Conservation (phyloP, 192 early-diverging fungal genomes). For the Coemansia reversa region DNA sequence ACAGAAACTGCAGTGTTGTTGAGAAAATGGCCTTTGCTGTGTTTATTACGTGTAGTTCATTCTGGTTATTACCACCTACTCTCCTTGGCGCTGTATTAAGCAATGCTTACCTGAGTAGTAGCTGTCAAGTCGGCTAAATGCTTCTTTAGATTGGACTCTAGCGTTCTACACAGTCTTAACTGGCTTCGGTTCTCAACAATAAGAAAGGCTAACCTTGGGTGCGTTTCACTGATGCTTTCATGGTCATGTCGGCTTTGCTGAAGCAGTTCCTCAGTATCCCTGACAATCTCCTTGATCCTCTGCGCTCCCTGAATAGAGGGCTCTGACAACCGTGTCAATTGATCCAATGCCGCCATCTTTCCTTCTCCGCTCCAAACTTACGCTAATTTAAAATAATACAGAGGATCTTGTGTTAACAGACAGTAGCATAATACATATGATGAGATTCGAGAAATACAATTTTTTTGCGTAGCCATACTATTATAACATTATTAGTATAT, state of each 20-base stretch:
- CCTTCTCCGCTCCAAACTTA: neutral
- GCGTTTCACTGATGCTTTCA: constrained; percentile 30
- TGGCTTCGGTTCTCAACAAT: constrained; percentile 42
- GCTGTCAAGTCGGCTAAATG: constrained; percentile 30
- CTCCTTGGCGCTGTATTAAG: neutral
- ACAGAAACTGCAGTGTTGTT: neutral
- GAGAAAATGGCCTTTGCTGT: neutral
- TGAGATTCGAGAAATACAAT: neutral
- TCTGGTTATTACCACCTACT: neutral
- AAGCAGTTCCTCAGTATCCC: constrained; percentile 22
- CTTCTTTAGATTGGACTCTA: constrained; percentile 20
- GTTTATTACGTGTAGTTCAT: neutral
- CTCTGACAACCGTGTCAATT: constrained; percentile 47
- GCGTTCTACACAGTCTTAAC: constrained; percentile 20
- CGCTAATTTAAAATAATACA: neutral
- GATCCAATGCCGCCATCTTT: constrained; percentile 46
- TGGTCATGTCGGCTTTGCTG: constrained; percentile 35
- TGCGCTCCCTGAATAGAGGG: constrained; percentile 51
- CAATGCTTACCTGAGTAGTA: constrained; percentile 9
- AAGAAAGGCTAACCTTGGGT: constrained; percentile 47
- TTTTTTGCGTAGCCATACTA: neutral
- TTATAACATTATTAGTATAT: neutral
- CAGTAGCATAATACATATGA: neutral
- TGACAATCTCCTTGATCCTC: constrained; percentile 19
- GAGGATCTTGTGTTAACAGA: neutral